These are phyloP conservation scores for Diplodia mutila DNA, from an alignment of 2,329 filamentous ascomycete species.

Conservation along the genomic window DNA sequence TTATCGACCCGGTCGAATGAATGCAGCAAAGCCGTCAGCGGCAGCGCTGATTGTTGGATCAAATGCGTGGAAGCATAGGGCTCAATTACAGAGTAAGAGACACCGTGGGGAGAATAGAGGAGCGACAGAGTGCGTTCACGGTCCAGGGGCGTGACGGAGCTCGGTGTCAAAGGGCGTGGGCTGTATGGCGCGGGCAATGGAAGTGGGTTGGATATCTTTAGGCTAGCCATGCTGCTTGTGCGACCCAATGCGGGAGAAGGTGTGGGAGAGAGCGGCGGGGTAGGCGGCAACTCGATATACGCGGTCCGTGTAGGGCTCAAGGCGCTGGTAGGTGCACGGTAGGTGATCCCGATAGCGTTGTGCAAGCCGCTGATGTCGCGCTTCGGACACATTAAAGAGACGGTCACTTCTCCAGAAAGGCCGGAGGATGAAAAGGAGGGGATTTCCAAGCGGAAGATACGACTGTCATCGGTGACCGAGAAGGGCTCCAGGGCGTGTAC, in stretches of 20 bases:
- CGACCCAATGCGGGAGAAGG: conserved; percentile 21
- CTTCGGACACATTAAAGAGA: conserved; percentile 67
- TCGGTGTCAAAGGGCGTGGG: conserved; percentile 29
- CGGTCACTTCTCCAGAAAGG: conserved; percentile 67
- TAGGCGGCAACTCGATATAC: conserved; percentile 25
- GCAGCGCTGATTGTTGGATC: conserved; percentile 59
- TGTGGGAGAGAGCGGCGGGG: conserved; percentile 24
- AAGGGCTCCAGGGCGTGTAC: conserved; percentile 48
- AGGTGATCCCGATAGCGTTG: conserved; percentile 72
- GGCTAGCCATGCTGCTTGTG: conserved; percentile 35
- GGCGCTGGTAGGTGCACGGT: conserved; percentile 59
- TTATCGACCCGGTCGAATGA: conserved; percentile 64
- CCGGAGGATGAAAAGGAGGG: conserved; percentile 58
- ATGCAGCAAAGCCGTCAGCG: conserved; percentile 67
- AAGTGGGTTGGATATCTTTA: conserved; percentile 2
- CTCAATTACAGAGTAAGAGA: conserved; percentile 57
- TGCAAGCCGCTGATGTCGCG: conserved; percentile 64
- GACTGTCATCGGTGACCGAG: conserved; percentile 11
- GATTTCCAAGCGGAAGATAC: conserved; percentile 56
- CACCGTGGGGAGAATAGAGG: conserved; percentile 68
- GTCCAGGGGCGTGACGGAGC: conserved; percentile 29
- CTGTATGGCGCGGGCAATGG: conserved; percentile 2
- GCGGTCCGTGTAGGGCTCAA: conserved; percentile 34
- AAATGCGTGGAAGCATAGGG: conserved; percentile 63
- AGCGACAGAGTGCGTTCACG: conserved; percentile 58